phyloP scores from a whole-genome alignment of 1,139 yeast genomes.

The Debaryomyces udenii region DNA sequence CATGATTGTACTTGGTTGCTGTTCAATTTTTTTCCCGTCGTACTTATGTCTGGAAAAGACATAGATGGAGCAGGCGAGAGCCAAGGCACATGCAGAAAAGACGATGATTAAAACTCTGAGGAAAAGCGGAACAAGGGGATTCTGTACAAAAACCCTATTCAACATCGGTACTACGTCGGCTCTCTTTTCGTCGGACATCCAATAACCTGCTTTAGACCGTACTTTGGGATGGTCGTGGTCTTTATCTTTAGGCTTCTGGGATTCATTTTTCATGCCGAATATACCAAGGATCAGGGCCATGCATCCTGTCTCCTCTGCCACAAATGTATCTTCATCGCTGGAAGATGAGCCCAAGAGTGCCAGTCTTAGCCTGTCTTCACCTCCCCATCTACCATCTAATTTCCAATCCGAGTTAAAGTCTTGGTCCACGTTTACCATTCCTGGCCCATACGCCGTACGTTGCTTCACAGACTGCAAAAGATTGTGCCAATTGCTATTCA shows the following conservation, averaged over 20 bases:
- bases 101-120: constrained; percentile 70
- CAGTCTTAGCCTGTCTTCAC: constrained; percentile 61
- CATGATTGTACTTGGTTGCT: constrained; percentile 91
- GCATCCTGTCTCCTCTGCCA: constrained; percentile 19
- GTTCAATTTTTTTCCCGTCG: constrained; percentile 53
- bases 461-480: constrained; percentile 39
- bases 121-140: constrained; percentile 79
- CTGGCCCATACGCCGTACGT: constrained; percentile 40
- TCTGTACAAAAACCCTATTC: constrained; percentile 62
- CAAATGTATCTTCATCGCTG: constrained; percentile 32
- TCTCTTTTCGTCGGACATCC: constrained; percentile 68
- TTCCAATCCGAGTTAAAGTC: constrained; percentile 25
- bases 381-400: constrained; percentile 62
- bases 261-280: constrained; percentile 12
- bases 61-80: constrained; percentile 66
- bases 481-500: constrained; percentile 44
- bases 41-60: constrained; percentile 44
- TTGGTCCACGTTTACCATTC: constrained; percentile 27
- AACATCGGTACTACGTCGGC: constrained; percentile 68
- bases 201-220: constrained; percentile 63
- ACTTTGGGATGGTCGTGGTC: constrained; percentile 34
- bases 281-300: constrained; percentile 13
- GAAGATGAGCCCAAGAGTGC: constrained; percentile 51
- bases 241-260: constrained; percentile 11
- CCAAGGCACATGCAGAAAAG: constrained; percentile 64